These are phyloP conservation scores for Gracilaria caudata DNA, from an alignment of 23 red algal species.

Conservation along the genomic window DNA sequence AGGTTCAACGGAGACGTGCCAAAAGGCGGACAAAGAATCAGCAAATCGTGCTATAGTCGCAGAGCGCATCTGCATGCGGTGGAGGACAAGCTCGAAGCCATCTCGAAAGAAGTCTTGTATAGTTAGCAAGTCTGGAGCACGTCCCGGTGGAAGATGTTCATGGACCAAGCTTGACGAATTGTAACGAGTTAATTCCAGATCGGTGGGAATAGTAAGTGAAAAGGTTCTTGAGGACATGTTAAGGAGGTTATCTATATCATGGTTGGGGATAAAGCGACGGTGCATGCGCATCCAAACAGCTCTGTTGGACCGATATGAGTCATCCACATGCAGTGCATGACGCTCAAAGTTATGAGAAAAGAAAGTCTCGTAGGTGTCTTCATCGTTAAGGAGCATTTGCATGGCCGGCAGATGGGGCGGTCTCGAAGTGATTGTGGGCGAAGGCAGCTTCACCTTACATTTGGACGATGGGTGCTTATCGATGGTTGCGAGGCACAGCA, in stretches of 20 bases:
- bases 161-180: not conserved
- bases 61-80: slow-evolving; percentile 44
- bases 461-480: slow-evolving; percentile 26
- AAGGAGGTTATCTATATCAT: slow-evolving; percentile 24
- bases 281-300: slow-evolving; percentile 31
- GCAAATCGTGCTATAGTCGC: slow-evolving; percentile 11
- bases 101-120: slow-evolving; percentile 28
- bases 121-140: not conserved
- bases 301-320: slow-evolving; percentile 45
- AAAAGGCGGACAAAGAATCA: slow-evolving; percentile 48
- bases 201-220: slow-evolving; percentile 26
- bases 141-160: slow-evolving; percentile 7
- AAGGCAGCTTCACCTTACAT: not conserved
- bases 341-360: slow-evolving; percentile 42
- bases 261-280: slow-evolving; percentile 42
- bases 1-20: slow-evolving; percentile 30
- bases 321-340: slow-evolving; percentile 13
- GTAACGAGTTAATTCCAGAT: slow-evolving; percentile 33
- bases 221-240: slow-evolving; percentile 6
- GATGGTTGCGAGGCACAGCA: not conserved
- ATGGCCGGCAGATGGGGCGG: slow-evolving; percentile 16
- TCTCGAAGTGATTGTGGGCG: not conserved
- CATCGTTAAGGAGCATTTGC: slow-evolving; percentile 27
- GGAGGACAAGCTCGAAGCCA: slow-evolving; percentile 36
- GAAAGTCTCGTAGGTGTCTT: slow-evolving; percentile 50